phyloP scores from a whole-genome alignment of 108 stramenopile genomes.

The Halocafeteria seosinensis region DNA sequence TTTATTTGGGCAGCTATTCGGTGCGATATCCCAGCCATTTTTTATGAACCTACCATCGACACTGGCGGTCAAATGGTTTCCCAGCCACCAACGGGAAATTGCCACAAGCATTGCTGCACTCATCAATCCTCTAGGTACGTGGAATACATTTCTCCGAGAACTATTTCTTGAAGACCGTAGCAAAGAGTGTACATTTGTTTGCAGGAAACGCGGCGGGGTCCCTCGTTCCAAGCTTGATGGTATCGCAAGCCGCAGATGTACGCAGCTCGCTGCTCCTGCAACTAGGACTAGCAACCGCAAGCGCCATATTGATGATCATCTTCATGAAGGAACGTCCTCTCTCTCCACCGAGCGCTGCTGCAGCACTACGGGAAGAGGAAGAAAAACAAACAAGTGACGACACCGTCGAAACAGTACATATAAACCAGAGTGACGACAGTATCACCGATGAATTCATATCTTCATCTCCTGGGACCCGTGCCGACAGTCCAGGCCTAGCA shows the following conservation, averaged over 20 bases:
- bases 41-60: slow-evolving; percentile 20
- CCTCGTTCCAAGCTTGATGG: background rate
- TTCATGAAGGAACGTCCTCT: slow-evolving; percentile 5
- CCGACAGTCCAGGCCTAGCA: no score
- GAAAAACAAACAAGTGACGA: no score
- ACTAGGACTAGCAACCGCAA: background rate
- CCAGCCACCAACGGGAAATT: slow-evolving; percentile 16
- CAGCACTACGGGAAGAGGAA: slow-evolving; percentile 4
- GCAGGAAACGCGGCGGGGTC: background rate
- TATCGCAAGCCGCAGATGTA: slow-evolving; percentile 19
- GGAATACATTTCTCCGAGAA: no score
- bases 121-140: slow-evolving; percentile 19
- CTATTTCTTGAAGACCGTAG: no score
- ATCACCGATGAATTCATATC: no score
- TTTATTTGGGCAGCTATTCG: slow-evolving; percentile 18
- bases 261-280: slow-evolving; percentile 16
- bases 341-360: slow-evolving; percentile 5
- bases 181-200: no score
- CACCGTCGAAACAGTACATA: no score
- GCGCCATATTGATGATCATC: background rate
- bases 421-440: no score
- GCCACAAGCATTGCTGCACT: slow-evolving; percentile 20
- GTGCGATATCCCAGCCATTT: slow-evolving; percentile 23
- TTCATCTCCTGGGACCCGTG: no score
- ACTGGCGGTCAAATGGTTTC: slow-evolving; percentile 23